phyloP scores from a whole-genome alignment of 148 eudicot genomes.

The Selenicereus undatus region DNA sequence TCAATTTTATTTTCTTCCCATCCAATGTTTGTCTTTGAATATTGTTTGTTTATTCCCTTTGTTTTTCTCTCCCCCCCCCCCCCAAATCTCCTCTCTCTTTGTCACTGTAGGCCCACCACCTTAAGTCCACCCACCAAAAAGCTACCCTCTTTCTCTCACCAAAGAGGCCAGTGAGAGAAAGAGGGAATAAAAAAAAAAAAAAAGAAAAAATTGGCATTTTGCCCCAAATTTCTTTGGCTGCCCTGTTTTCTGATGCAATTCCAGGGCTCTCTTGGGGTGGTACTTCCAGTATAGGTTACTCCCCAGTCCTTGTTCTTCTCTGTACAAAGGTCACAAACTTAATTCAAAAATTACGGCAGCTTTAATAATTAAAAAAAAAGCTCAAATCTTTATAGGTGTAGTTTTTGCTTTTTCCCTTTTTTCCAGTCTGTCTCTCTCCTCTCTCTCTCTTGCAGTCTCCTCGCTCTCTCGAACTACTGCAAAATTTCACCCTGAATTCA shows the following conservation, averaged over 20 bases:
- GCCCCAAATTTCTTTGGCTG: neutral
- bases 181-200: neutral
- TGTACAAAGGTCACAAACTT: neutral
- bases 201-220: neutral
- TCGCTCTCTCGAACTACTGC: constrained; percentile 3
- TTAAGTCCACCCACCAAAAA: constrained; percentile 14
- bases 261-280: neutral
- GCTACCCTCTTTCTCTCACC: neutral
- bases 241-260: too few relatives aligned
- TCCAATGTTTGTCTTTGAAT: too few relatives aligned
- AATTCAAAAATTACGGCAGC: constrained; percentile 1
- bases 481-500: neutral
- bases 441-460: neutral
- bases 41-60: too few relatives aligned
- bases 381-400: constrained; percentile 12
- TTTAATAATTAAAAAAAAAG: neutral
- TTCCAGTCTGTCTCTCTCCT: neutral
- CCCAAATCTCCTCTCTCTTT: too few relatives aligned
- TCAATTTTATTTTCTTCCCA: too few relatives aligned
- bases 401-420: neutral
- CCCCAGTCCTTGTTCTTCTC: neutral
- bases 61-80: neutral
- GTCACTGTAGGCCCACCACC: constrained; percentile 12
- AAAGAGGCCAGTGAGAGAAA: neutral
- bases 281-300: too few relatives aligned